Evolutionary conservation across 495 filamentous ascomycete genomes (phyloP).

Genomic region (Aspergillus coremiiformis): DNA sequence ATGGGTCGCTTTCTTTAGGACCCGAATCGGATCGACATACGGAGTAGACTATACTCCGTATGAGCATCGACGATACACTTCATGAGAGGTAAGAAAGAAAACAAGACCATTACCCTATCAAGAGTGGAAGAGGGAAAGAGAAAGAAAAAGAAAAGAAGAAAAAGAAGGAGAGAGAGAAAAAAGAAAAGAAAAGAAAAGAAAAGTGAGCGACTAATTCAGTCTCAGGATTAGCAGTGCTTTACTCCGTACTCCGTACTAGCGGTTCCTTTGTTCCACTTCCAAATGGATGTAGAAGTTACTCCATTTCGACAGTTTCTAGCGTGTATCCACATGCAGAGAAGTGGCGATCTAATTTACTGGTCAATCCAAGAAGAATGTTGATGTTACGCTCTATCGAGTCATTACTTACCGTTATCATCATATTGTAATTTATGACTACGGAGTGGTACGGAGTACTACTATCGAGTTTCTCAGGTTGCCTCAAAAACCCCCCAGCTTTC

Average conservation of each 20-base stretch:
- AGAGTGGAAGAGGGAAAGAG: no score
- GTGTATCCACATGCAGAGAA: background rate
- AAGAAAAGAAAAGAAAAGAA: background rate
- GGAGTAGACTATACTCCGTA: no score
- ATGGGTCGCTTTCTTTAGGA: background rate
- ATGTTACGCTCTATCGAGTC: background rate
- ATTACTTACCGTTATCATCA: conserved; percentile 1
- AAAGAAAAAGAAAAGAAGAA: background rate
- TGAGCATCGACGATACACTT: conserved; percentile 1
- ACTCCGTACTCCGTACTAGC: no score
- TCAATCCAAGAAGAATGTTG: background rate
- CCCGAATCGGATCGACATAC: conserved; percentile 8
- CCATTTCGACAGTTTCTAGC: background rate
- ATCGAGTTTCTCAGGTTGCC: background rate
- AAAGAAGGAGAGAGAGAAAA: background rate
- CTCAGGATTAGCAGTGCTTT: conserved; percentile 11
- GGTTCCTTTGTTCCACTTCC: background rate
- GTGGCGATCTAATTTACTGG: background rate
- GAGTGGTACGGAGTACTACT: no score
- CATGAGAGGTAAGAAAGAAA: background rate
- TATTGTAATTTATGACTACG: no score
- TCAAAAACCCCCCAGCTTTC: background rate
- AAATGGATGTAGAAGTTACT: no score
- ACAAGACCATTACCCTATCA: no score
- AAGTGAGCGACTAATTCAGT: conserved; percentile 12